Conservation (phyloP, 129 eudicot genomes). For the Escallonia rubra region DNA sequence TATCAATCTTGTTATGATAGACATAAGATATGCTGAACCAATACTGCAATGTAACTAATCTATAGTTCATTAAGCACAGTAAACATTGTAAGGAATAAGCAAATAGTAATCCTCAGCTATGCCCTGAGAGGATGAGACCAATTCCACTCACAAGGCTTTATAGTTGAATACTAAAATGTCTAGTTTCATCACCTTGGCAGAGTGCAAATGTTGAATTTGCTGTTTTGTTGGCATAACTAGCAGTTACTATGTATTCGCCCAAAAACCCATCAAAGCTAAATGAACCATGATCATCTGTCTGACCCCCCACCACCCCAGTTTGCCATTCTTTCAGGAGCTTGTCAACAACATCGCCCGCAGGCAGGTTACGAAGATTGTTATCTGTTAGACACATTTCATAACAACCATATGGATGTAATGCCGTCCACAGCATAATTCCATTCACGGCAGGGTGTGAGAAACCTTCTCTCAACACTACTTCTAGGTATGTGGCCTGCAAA, state of each 20-base stretch:
- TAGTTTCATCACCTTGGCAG: slow-evolving; percentile 47
- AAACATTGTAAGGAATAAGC: neutral
- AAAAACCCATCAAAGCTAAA: slow-evolving; percentile 50
- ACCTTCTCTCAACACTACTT: slow-evolving; percentile 56
- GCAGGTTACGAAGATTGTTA: slow-evolving; percentile 41
- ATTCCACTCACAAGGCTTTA: neutral
- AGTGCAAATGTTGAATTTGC: slow-evolving; percentile 42
- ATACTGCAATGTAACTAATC: neutral
- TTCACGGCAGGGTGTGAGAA: slow-evolving; percentile 58
- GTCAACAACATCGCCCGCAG: slow-evolving; percentile 61
- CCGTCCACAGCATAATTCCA: slow-evolving; percentile 71
- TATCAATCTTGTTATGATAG: too few relatives aligned
- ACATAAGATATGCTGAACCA: too few relatives aligned
- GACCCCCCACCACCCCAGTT: slow-evolving; percentile 47
- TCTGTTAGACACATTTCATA: slow-evolving; percentile 77
- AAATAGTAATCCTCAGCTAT: too few relatives aligned
- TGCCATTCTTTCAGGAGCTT: slow-evolving; percentile 57
- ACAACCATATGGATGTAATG: slow-evolving; percentile 43
- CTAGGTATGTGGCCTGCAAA: neutral
- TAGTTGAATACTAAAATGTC: slow-evolving; percentile 40
- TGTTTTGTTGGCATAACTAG: slow-evolving; percentile 24
- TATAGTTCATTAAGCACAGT: neutral
- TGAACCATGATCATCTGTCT: slow-evolving; percentile 46
- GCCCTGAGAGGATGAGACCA: too few relatives aligned
- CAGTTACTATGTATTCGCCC: slow-evolving; percentile 50